These are phyloP conservation scores for Phragmites australis DNA, from an alignment of 176 grass and related monocot species.

Conservation along the genomic window DNA sequence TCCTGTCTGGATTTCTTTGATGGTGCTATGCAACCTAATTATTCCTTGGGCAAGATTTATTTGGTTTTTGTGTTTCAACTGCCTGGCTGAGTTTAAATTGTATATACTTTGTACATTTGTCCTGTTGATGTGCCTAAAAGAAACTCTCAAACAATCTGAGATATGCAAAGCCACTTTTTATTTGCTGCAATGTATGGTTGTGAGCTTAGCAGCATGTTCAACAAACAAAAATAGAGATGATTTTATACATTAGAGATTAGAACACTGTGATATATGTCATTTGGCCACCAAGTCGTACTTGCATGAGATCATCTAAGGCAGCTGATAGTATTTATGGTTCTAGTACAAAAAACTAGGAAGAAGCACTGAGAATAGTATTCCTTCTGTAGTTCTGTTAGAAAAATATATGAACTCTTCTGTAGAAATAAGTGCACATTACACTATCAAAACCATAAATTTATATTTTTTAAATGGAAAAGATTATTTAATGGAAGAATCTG, in stretches of 20 bases:
- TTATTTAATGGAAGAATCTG: not conserved
- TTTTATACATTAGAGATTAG: slow-evolving; percentile 24
- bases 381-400: not conserved
- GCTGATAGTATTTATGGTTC: not conserved
- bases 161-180: not conserved
- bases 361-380: not conserved
- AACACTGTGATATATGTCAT: not conserved
- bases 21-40: slow-evolving; percentile 5
- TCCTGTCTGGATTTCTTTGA: not conserved
- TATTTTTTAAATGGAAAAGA: slow-evolving; percentile 9
- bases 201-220: not conserved
- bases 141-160: not conserved
- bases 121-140: not conserved
- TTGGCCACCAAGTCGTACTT: not conserved
- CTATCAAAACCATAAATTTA: not conserved
- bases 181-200: slow-evolving; percentile 1
- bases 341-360: not conserved
- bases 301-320: not conserved
- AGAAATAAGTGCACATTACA: not conserved
- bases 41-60: not conserved
- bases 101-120: not conserved
- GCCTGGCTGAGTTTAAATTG: not conserved
- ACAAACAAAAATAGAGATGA: not conserved
- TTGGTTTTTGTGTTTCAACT: not conserved
- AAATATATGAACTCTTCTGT: not conserved